Evolutionary conservation across 495 filamentous ascomycete genomes (phyloP).

Genomic region (Penicillium diatomitis): DNA sequence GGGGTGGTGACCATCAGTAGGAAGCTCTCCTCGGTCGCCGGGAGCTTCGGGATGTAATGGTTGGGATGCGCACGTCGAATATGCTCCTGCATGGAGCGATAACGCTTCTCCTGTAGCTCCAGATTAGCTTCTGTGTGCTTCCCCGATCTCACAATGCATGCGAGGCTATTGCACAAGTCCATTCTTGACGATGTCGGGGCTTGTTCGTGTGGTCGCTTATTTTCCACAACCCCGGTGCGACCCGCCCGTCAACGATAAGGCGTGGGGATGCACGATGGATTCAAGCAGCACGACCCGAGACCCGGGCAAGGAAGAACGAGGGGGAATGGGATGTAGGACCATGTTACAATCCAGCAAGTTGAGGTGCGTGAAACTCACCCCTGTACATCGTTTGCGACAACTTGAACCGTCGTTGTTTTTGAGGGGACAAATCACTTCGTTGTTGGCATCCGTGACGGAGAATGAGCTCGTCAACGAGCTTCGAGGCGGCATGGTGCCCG

Average conservation of each 20-base stretch:
- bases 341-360: no score
- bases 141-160: no score
- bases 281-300: no score
- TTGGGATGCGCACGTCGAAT: slow-evolving; percentile 96
- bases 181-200: not conserved
- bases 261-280: not conserved
- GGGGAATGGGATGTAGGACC: slow-evolving; percentile 3
- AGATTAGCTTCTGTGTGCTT: slow-evolving; percentile 13
- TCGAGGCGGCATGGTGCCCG: slow-evolving; percentile 73
- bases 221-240: not conserved
- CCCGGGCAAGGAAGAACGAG: slow-evolving; percentile 10
- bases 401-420: slow-evolving; percentile 93
- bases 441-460: slow-evolving; percentile 81
- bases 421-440: slow-evolving; percentile 95
- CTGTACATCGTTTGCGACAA: slow-evolving; percentile 95
- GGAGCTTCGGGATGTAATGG: slow-evolving; percentile 97
- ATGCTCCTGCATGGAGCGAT: slow-evolving; percentile 99
- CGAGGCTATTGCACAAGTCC: no score
- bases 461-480: slow-evolving; percentile 82
- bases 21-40: slow-evolving; percentile 98
- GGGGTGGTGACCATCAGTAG: slow-evolving; percentile 87
- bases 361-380: slow-evolving; percentile 55
- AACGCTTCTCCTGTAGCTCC: slow-evolving; percentile 74
- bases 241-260: not conserved
- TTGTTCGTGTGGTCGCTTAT: not conserved